phyloP scores from a whole-genome alignment of 257 asterid genomes.

The Linderniella brevidens region DNA sequence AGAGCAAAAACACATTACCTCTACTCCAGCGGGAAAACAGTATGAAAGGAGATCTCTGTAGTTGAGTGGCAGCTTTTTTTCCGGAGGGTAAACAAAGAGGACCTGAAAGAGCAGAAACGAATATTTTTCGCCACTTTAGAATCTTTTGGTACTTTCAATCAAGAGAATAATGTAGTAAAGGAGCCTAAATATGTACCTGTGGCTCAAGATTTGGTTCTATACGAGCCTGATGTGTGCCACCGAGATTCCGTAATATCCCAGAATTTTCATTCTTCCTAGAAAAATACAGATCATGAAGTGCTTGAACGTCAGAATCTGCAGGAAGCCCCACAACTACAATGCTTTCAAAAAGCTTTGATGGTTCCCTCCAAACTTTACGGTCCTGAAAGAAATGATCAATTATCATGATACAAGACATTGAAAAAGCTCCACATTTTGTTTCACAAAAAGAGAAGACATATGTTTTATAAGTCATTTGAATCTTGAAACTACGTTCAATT shows the following conservation, averaged over 20 bases:
- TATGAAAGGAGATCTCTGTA: constrained; percentile 93
- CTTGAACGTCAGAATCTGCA: constrained; percentile 74
- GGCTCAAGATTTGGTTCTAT: constrained; percentile 96
- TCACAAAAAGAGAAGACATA: constrained; percentile 2
- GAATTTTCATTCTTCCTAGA: constrained; percentile 68
- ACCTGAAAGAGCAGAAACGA: constrained; percentile 45
- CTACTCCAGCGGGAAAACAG: constrained; percentile 95
- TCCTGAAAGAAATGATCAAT: constrained; percentile 44
- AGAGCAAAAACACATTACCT: constrained; percentile 30
- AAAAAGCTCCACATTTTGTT: constrained; percentile 4
- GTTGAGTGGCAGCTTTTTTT: constrained; percentile 83
- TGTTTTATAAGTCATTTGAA: not conserved
- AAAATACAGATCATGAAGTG: constrained; percentile 78
- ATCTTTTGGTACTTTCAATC: not conserved
- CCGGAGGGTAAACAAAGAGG: constrained; percentile 96
- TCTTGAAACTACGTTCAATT: too few relatives aligned
- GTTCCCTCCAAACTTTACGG: constrained; percentile 86
- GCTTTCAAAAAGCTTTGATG: constrained; percentile 81
- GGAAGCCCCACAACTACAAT: constrained; percentile 96
- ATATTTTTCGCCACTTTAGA: not conserved
- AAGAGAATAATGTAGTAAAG: constrained; percentile 3
- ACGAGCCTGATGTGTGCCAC: constrained; percentile 74
- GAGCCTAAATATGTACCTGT: constrained; percentile 36
- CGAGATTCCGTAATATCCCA: constrained; percentile 58
- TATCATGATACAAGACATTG: constrained; percentile 21